phyloP scores from a whole-genome alignment of 805 yeast species.

The Candida succiphila region DNA sequence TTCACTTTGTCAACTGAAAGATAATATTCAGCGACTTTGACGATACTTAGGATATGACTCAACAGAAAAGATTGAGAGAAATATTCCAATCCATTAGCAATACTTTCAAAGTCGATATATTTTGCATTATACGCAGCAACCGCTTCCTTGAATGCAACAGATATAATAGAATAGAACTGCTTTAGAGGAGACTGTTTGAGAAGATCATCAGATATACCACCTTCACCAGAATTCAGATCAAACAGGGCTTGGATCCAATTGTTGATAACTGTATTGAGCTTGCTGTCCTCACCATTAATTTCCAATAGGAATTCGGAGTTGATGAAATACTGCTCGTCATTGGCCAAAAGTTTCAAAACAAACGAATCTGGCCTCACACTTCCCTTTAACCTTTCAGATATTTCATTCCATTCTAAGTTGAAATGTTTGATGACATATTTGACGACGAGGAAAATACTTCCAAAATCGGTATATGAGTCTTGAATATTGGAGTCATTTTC shows the following conservation, averaged over 20 bases:
- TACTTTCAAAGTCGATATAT: slow-evolving; percentile 45
- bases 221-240: slow-evolving; percentile 27
- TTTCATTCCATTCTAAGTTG: slow-evolving; percentile 5
- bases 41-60: slow-evolving; percentile 41
- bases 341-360: background rate
- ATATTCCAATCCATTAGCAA: slow-evolving; percentile 77
- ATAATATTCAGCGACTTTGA: slow-evolving; percentile 15
- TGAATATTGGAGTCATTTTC: slow-evolving; percentile 46
- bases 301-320: slow-evolving; percentile 2
- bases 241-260: slow-evolving; percentile 79
- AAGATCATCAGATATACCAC: slow-evolving; percentile 76
- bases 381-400: background rate
- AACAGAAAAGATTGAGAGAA: slow-evolving; percentile 73
- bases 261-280: slow-evolving; percentile 26
- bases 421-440: slow-evolving; percentile 9
- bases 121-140: slow-evolving; percentile 48
- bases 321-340: background rate
- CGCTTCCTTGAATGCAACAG: slow-evolving; percentile 66
- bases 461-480: slow-evolving; percentile 61
- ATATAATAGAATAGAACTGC: slow-evolving; percentile 61
- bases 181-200: slow-evolving; percentile 55
- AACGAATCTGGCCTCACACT: no score
- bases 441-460: slow-evolving; percentile 44
- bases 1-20: background rate
- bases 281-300: slow-evolving; percentile 14